Evolutionary conservation across 345 rosid species (phyloP).

Genomic region (Gynandropsis gynandra): DNA sequence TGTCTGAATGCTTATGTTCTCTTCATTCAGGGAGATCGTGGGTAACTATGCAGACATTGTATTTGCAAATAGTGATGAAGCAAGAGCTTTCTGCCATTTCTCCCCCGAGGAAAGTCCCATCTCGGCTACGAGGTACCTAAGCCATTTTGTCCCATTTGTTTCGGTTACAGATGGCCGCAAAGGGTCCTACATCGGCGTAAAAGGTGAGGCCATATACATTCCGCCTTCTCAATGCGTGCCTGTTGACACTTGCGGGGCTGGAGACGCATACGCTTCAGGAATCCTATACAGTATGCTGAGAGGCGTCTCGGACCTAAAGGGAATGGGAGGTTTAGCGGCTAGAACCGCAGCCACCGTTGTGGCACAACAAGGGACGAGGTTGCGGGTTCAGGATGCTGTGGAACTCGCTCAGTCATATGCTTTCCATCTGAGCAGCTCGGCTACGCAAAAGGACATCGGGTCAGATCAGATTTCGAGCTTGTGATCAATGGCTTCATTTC

Average conservation of each 20-base stretch:
- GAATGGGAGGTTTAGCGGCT: conserved; percentile 83
- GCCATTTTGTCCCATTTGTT: conserved; percentile 82
- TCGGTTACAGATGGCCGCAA: conserved; percentile 83
- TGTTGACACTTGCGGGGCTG: conserved; percentile 85
- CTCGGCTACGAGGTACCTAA: conserved; percentile 74
- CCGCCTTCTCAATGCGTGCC: conserved; percentile 82
- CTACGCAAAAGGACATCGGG: conserved; percentile 44
- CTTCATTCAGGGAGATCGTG: conserved; percentile 63
- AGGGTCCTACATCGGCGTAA: conserved; percentile 91
- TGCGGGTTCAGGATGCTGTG: conserved; percentile 59
- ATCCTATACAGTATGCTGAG: conserved; percentile 67
- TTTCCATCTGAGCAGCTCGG: conserved; percentile 33
- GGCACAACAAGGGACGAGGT: conserved; percentile 88
- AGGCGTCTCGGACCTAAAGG: conserved; percentile 69
- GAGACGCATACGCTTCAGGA: conserved; percentile 93
- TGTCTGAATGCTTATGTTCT: not conserved
- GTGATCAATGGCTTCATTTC: conserved; percentile 21
- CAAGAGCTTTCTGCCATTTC: conserved; percentile 78
- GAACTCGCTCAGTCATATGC: conserved; percentile 59
- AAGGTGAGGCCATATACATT: conserved; percentile 89
- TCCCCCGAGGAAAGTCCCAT: conserved; percentile 58
- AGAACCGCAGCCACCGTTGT: conserved; percentile 84
- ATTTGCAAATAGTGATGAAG: conserved; percentile 86
- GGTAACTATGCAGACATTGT: conserved; percentile 74
- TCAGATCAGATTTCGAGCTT: conserved; percentile 64